These are phyloP conservation scores for Salisapilia sapeloensis DNA, from an alignment of 352 stramenopile genomes.

Conservation along the genomic window DNA sequence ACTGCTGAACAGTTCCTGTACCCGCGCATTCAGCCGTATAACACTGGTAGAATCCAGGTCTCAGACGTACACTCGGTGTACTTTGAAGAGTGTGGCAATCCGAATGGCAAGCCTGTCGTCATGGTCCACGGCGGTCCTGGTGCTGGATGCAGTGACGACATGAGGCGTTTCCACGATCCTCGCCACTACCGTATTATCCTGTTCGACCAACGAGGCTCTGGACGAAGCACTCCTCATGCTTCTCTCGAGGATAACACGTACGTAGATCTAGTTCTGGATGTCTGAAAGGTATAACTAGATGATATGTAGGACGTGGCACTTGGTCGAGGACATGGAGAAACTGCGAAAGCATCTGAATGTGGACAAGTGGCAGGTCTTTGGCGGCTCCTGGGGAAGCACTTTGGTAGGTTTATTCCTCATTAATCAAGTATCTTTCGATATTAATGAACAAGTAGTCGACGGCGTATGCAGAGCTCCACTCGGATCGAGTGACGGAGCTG, in stretches of 20 bases:
- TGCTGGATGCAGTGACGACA: slow-evolving; percentile 71
- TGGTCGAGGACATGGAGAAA: slow-evolving; percentile 89
- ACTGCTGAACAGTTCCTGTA: slow-evolving; percentile 61
- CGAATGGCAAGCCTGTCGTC: slow-evolving; percentile 80
- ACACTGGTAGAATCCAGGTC: slow-evolving; percentile 63
- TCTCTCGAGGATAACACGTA: slow-evolving; percentile 80
- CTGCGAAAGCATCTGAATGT: slow-evolving; percentile 73
- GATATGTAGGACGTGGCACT: slow-evolving; percentile 49
- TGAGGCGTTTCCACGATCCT: slow-evolving; percentile 88
- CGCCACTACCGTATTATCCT: slow-evolving; percentile 85
- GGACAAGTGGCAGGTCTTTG: slow-evolving; percentile 88
- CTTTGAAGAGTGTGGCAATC: slow-evolving; percentile 83
- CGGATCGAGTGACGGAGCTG: slow-evolving; percentile 63
- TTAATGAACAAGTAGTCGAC: slow-evolving; percentile 26
- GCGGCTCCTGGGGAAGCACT: slow-evolving; percentile 89
- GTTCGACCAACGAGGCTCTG: slow-evolving; percentile 87
- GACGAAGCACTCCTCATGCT: slow-evolving; percentile 74
- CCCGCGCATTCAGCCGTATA: slow-evolving; percentile 66
- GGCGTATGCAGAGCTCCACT: slow-evolving; percentile 84
- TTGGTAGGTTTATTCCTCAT: slow-evolving; percentile 16
- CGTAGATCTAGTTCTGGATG: slow-evolving; percentile 1
- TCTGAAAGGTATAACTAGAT: not conserved
- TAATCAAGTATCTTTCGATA: not conserved
- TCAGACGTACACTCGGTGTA: slow-evolving; percentile 78
- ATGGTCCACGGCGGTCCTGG: slow-evolving; percentile 90